Conservation (phyloP, 2,329 filamentous ascomycete genomes). For the Claviceps maximensis region DNA sequence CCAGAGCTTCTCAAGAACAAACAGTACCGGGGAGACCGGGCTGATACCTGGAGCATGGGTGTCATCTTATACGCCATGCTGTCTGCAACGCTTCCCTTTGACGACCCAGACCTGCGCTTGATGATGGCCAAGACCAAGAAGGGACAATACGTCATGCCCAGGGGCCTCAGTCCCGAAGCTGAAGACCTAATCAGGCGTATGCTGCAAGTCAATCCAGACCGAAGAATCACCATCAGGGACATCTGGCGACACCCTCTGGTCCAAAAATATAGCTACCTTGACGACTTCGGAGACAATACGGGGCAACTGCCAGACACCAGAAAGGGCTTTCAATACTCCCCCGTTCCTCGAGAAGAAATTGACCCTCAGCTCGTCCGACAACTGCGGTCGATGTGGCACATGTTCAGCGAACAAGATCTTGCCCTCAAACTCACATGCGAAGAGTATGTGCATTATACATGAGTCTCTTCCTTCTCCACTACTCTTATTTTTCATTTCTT, state of each 20-base stretch:
- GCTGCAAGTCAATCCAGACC: conserved; percentile 62
- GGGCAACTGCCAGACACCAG: conserved; percentile 42
- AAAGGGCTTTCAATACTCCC: conserved; percentile 48
- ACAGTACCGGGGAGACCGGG: conserved; percentile 70
- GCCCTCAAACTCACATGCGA: conserved; percentile 52
- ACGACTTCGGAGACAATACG: conserved; percentile 45
- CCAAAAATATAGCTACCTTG: conserved; percentile 66
- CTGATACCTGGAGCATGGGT: conserved; percentile 90
- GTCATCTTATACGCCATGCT: conserved; percentile 84
- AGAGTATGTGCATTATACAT: conserved; percentile 35
- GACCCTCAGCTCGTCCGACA: conserved; percentile 74
- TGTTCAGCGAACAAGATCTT: conserved; percentile 59
- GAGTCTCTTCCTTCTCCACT: not conserved
- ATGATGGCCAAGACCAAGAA: conserved; percentile 50
- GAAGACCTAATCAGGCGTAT: conserved; percentile 69
- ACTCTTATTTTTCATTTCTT: too few relatives aligned
- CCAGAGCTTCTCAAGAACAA: conserved; percentile 74
- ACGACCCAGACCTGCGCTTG: conserved; percentile 47
- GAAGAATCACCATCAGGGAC: conserved; percentile 64
- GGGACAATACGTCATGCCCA: conserved; percentile 48
- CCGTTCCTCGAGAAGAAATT: conserved; percentile 51
- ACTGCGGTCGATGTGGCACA: conserved; percentile 84
- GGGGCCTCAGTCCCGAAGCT: conserved; percentile 52
- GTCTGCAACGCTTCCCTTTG: conserved; percentile 72
- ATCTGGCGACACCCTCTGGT: conserved; percentile 86